A percentile compares a stretch with the other conserved stretches of the same genome.
phyloP scores from a whole-genome alignment of 2,329 filamentous ascomycete genomes.

The Sclerotinia borealis region DNA sequence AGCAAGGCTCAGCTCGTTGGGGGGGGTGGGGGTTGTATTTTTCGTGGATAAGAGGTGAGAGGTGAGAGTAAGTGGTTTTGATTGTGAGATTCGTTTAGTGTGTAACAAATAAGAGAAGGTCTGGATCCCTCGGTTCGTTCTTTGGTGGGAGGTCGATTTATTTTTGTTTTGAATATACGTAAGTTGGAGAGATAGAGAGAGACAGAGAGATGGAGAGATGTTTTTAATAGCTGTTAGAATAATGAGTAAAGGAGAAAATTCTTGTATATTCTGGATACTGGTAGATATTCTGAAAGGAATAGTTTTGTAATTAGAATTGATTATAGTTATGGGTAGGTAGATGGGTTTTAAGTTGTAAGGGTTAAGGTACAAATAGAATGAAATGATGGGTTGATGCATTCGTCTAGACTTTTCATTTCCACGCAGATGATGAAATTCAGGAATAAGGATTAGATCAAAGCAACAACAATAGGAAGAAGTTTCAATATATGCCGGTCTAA shows the following conservation, averaged over 20 bases:
- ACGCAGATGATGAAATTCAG: neutral
- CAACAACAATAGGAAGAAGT: neutral
- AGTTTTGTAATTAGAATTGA: neutral
- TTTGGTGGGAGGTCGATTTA: neutral
- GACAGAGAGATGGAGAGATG: neutral
- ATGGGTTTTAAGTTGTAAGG: neutral
- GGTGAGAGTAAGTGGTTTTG: neutral
- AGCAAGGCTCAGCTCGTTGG: constrained; percentile 27
- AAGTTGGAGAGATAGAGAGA: neutral
- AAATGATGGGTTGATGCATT: neutral
- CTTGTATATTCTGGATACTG: neutral
- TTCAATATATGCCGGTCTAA: neutral
- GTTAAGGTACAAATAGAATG: neutral
- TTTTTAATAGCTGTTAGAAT: neutral
- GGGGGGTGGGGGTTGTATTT: neutral
- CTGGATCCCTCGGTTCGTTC: neutral
- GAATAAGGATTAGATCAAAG: no score
- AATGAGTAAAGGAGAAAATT: neutral
- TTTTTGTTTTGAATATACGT: neutral
- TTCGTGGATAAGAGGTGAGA: no score
- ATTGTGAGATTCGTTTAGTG: neutral
- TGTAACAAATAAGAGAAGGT: neutral
- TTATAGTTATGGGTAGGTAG: neutral
- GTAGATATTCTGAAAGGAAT: neutral
- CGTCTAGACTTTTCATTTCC: neutral